Percentiles rank a stretch among this genome's conserved stretches.
Conservation (phyloP, 495 filamentous ascomycete species). For the Penicillium subrubescens region DNA sequence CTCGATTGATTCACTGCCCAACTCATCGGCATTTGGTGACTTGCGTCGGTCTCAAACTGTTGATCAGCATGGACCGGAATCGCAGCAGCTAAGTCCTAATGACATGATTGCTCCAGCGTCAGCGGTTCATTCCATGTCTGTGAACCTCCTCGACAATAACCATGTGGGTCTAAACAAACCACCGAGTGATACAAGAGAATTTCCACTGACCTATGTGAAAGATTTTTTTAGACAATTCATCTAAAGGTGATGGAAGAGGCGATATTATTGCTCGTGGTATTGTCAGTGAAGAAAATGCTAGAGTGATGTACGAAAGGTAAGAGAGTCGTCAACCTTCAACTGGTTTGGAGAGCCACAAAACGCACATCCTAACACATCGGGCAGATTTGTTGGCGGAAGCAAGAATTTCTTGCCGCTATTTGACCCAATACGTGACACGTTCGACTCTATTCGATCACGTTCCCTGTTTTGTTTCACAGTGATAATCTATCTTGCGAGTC, state of each 20-base stretch:
- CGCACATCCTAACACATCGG: background rate
- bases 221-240: conserved; percentile 43
- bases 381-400: conserved; percentile 42
- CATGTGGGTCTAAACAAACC: conserved; percentile 25
- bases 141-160: conserved; percentile 41
- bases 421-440: conserved; percentile 48
- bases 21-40: conserved; percentile 21
- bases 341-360: background rate
- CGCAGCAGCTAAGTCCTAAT: conserved; percentile 44
- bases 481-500: conserved; percentile 46
- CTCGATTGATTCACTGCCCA: conserved; percentile 34
- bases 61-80: conserved; percentile 36
- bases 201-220: conserved; percentile 1
- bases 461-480: conserved; percentile 49
- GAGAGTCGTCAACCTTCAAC: background rate
- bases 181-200: background rate
- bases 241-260: conserved; percentile 35
- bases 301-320: conserved; percentile 47
- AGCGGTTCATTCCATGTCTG: conserved; percentile 46
- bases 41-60: conserved; percentile 29
- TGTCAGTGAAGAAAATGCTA: conserved; percentile 42
- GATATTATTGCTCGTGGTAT: conserved; percentile 46
- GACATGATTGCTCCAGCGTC: conserved; percentile 49
- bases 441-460: conserved; percentile 46
- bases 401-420: conserved; percentile 46